These are phyloP conservation scores for Exsudoporus frostii DNA, from an alignment of 768 basidiomycete genomes.

Conservation along the genomic window DNA sequence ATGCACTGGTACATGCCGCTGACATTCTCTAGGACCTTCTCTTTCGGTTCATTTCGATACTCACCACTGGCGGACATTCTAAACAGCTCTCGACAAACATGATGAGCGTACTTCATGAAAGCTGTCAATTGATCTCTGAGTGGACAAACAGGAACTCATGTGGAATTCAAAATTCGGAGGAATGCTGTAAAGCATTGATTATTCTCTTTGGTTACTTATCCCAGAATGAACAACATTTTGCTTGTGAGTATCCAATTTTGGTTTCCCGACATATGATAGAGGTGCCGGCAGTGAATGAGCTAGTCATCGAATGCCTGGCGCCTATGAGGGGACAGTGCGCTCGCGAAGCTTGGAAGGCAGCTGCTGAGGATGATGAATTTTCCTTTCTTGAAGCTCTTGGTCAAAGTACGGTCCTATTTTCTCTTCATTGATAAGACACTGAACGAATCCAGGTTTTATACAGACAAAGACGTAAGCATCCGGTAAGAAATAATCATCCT, in stretches of 20 bases:
- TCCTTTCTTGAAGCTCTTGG: conserved; percentile 13
- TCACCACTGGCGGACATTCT: conserved; percentile 13
- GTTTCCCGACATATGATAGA: neutral
- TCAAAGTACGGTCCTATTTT: conserved; percentile 17
- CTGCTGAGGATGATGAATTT: conserved; percentile 7
- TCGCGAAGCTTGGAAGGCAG: conserved; percentile 23
- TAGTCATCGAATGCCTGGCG: conserved; percentile 19
- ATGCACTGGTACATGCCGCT: neutral
- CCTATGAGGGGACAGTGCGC: conserved; percentile 8
- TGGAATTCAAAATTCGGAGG: conserved; percentile 27
- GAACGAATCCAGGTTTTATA: conserved; percentile 13
- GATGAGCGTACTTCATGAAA: conserved; percentile 16
- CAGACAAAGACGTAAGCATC: conserved; percentile 16
- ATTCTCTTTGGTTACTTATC: conserved; percentile 25
- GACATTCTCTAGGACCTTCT: conserved; percentile 17
- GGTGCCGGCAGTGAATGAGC: conserved; percentile 14
- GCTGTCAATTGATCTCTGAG: conserved; percentile 19
- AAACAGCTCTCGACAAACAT: conserved; percentile 16
- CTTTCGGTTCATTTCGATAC: conserved; percentile 21
- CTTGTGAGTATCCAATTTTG: conserved; percentile 12
- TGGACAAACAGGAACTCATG: conserved; percentile 23
- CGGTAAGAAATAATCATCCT: neutral
- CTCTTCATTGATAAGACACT: neutral
- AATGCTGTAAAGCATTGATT: conserved; percentile 30
- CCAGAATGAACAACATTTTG: conserved; percentile 16